Conservation (phyloP, 129 eudicot species). For the Artemisia tridentata region DNA sequence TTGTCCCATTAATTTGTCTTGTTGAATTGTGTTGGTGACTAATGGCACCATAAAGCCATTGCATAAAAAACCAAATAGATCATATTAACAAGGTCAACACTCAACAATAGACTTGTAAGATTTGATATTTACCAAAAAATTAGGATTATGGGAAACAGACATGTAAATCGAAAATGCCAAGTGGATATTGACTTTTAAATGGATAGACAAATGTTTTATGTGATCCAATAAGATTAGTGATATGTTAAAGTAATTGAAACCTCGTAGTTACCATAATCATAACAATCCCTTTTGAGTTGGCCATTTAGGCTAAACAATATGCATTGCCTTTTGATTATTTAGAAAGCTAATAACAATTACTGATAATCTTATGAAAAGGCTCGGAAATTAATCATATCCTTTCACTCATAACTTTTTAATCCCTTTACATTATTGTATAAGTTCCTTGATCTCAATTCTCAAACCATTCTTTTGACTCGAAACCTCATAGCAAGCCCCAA, state of each 20-base stretch:
- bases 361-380: constrained; percentile 15
- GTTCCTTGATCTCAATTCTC: not conserved
- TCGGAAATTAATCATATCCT: constrained; percentile 6
- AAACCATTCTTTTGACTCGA: not conserved
- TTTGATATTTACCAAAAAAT: not conserved
- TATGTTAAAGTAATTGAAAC: constrained; percentile 8
- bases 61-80: not conserved
- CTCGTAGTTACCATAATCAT: constrained; percentile 34
- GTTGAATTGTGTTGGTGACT: constrained; percentile 21
- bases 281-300: constrained; percentile 34
- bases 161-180: constrained; percentile 5
- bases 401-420: constrained; percentile 13
- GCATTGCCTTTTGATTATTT: constrained; percentile 23
- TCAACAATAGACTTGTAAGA: constrained; percentile 8
- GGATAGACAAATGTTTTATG: constrained; percentile 5
- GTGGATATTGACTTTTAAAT: constrained; percentile 10
- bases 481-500: not conserved
- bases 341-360: constrained; percentile 28
- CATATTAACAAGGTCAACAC: constrained; percentile 7
- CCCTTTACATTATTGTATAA: not conserved
- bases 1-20: constrained; percentile 31
- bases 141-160: not conserved
- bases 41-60: constrained; percentile 28
- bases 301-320: constrained; percentile 20
- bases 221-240: constrained; percentile 5